phyloP scores from a whole-genome alignment of 192 early-diverging fungal species.

The Podochytrium sp. region DNA sequence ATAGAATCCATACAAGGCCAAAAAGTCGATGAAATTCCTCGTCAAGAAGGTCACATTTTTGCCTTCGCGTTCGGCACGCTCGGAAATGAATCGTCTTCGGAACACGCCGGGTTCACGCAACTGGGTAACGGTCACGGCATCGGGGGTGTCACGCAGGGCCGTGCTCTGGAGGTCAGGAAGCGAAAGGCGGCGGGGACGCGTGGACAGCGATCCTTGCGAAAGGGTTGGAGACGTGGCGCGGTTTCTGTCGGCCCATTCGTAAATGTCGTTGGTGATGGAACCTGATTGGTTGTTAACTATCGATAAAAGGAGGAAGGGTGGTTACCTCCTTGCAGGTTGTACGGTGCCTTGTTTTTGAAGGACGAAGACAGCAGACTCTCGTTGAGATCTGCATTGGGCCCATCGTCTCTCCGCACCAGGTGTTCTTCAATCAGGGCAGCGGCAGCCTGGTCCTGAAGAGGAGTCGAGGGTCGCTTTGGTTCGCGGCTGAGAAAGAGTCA shows the following conservation, averaged over 20 bases:
- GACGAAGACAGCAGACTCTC: background rate
- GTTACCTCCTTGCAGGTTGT: constrained; percentile 7
- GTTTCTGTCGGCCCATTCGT: constrained; percentile 79
- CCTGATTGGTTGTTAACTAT: constrained; percentile 39
- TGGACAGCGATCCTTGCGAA: background rate
- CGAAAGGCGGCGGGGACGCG: constrained; percentile 37
- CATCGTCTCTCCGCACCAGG: background rate
- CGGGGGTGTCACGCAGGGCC: constrained; percentile 6
- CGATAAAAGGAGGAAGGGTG: background rate
- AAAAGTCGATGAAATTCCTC: constrained; percentile 92
- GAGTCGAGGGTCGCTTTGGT: background rate
- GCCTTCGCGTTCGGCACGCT: constrained; percentile 70
- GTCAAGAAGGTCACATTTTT: constrained; percentile 74
- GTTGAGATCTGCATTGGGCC: background rate
- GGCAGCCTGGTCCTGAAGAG: constrained; percentile 12
- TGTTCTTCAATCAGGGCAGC: constrained; percentile 7
- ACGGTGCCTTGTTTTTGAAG: background rate
- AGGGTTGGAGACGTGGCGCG: constrained; percentile 42
- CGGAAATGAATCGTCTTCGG: constrained; percentile 81
- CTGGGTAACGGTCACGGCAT: constrained; percentile 46
- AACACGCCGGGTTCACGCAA: constrained; percentile 85
- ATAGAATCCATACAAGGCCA: constrained; percentile 91
- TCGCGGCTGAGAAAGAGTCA: constrained; percentile 2
- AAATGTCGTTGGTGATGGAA: constrained; percentile 85
- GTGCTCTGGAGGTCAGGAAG: constrained; percentile 43